These are phyloP conservation scores for Ascosphaera pollenicola DNA, from an alignment of 2,329 filamentous ascomycete species.

Conservation along the genomic window DNA sequence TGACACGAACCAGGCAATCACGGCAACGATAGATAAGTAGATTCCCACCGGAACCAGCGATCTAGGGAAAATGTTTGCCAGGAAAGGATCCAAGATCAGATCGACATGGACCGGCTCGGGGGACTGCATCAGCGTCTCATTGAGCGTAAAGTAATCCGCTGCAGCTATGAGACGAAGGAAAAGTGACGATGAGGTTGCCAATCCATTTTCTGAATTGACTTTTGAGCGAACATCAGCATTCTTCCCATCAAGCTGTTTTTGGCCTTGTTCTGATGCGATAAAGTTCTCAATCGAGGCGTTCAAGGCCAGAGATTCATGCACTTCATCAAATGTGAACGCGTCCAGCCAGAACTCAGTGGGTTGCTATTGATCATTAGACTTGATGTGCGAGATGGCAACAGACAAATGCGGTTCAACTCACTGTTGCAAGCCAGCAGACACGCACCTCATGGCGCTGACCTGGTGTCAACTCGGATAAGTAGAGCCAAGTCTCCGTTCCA, in stretches of 20 bases:
- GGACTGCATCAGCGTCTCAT: constrained; percentile 50
- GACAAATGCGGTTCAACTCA: constrained; percentile 26
- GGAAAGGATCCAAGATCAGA: constrained; percentile 63
- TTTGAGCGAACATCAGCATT: constrained; percentile 3
- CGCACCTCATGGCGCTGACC: constrained; percentile 73
- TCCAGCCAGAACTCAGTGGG: constrained; percentile 51
- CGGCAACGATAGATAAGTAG: constrained; percentile 43
- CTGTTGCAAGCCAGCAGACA: constrained; percentile 81
- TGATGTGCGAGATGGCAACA: neutral
- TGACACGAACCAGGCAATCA: constrained; percentile 29
- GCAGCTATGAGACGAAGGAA: constrained; percentile 54
- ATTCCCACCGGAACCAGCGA: constrained; percentile 51
- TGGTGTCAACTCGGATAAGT: constrained; percentile 47
- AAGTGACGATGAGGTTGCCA: constrained; percentile 28
- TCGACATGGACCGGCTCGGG: constrained; percentile 60
- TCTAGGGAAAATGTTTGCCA: constrained; percentile 56
- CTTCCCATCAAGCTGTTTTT: neutral
- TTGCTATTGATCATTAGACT: constrained; percentile 31
- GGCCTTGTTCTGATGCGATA: neutral
- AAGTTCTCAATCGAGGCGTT: constrained; percentile 11
- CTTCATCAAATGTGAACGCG: constrained; percentile 34
- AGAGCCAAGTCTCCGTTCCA: constrained; percentile 53
- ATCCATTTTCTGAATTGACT: no score
- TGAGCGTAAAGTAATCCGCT: constrained; percentile 66
- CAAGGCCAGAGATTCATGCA: constrained; percentile 39